Evolutionary conservation across 768 basidiomycete genomes (phyloP).

Genomic region (Lenzites betulinus): DNA sequence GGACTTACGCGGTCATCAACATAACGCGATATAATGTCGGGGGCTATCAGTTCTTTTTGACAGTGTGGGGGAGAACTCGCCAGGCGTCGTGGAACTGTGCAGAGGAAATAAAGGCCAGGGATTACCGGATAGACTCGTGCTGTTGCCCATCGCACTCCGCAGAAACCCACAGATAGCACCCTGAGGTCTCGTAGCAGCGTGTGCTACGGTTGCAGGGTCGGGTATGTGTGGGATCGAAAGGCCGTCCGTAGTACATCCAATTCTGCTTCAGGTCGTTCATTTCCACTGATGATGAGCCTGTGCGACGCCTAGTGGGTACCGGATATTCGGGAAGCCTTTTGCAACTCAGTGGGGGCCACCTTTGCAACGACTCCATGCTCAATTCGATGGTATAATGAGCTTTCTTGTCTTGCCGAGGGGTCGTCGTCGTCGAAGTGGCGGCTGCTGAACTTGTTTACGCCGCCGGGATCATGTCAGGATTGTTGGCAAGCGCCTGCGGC

Average conservation of each 20-base stretch:
- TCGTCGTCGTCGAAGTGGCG: background rate
- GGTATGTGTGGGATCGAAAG: background rate
- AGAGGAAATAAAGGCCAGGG: background rate
- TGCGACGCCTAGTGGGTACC: background rate
- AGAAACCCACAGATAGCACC: background rate
- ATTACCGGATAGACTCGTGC: background rate
- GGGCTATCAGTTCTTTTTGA: background rate
- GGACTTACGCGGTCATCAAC: background rate
- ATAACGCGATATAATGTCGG: background rate
- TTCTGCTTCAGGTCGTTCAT: background rate
- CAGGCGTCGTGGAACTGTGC: background rate
- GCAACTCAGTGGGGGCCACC: too few species aligned
- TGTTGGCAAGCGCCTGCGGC: background rate
- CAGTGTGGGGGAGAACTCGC: background rate
- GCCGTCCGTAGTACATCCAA: background rate
- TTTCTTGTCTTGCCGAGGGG: too few species aligned
- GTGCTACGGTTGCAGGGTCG: background rate
- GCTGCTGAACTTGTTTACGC: too few species aligned
- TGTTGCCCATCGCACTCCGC: background rate
- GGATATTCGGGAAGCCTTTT: background rate
- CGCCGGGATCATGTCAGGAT: background rate
- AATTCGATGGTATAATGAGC: too few species aligned
- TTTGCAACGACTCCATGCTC: too few species aligned
- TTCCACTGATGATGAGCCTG: background rate
- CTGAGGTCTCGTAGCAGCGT: background rate